Percentiles rank a stretch among this genome's conserved stretches.
These are phyloP conservation scores for Phytopythium vexans DNA, from an alignment of 352 stramenopile genomes.

Conservation along the genomic window DNA sequence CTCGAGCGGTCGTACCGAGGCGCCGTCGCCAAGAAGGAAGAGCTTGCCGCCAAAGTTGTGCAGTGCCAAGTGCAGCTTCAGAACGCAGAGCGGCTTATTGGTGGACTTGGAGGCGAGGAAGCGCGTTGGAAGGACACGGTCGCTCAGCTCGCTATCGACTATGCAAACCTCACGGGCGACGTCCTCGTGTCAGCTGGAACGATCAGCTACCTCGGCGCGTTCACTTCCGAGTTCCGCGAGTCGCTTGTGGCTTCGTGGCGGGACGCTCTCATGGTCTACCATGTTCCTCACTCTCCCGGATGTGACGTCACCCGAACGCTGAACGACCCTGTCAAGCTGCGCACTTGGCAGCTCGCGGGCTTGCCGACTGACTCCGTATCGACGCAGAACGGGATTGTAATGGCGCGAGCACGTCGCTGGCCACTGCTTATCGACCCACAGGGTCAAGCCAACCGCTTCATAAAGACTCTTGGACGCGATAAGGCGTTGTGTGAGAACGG, in stretches of 20 bases:
- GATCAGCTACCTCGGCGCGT: constrained; percentile 92
- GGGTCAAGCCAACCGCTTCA: constrained; percentile 91
- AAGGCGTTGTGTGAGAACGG: constrained; percentile 84
- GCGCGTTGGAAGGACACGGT: constrained; percentile 82
- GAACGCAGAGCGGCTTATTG: constrained; percentile 86
- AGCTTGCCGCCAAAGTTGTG: constrained; percentile 85
- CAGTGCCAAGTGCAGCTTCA: constrained; percentile 88
- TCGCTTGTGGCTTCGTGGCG: constrained; percentile 84
- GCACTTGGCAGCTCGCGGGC: constrained; percentile 90
- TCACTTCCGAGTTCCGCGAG: constrained; percentile 92
- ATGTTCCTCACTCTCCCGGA: constrained; percentile 77
- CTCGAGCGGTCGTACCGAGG: constrained; percentile 85
- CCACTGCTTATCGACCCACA: constrained; percentile 91
- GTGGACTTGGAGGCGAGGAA: constrained; percentile 81
- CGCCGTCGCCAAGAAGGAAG: constrained; percentile 88
- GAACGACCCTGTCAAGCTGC: constrained; percentile 88
- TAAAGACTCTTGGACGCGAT: constrained; percentile 90
- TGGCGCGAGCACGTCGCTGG: constrained; percentile 87
- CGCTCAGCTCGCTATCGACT: constrained; percentile 57
- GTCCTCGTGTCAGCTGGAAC: constrained; percentile 89
- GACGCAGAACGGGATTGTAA: constrained; percentile 93
- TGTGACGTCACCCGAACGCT: constrained; percentile 90
- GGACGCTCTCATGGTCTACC: constrained; percentile 54
- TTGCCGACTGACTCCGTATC: constrained; percentile 89
- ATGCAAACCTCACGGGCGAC: constrained; percentile 90